Percentiles rank a stretch among this genome's conserved stretches.
Evolutionary conservation across 2,329 filamentous ascomycete genomes (phyloP).

Genomic region (Penicillium digitatum): DNA sequence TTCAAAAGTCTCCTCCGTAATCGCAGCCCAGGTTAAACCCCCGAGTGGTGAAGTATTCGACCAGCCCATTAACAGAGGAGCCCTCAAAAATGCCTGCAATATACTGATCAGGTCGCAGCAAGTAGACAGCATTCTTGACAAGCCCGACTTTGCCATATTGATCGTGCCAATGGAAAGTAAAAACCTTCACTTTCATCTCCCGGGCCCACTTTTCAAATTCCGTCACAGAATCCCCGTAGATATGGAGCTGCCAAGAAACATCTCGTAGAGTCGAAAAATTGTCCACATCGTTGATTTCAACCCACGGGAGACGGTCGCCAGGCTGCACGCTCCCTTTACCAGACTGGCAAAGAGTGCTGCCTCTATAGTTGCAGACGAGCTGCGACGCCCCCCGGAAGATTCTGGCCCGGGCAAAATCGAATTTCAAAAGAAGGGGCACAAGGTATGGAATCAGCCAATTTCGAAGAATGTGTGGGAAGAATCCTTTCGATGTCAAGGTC

Average conservation of each 20-base stretch:
- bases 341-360: slow-evolving; percentile 31
- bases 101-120: slow-evolving; percentile 33
- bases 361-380: slow-evolving; percentile 44
- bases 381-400: slow-evolving; percentile 42
- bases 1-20: neutral
- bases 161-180: slow-evolving; percentile 25
- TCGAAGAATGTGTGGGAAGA: slow-evolving; percentile 42
- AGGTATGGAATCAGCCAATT: slow-evolving; percentile 40
- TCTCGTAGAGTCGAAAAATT: slow-evolving; percentile 26
- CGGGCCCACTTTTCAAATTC: slow-evolving; percentile 26
- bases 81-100: slow-evolving; percentile 24
- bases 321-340: slow-evolving; percentile 40
- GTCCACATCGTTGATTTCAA: slow-evolving; percentile 19
- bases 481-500: slow-evolving; percentile 37
- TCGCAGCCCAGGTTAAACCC: neutral
- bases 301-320: slow-evolving; percentile 47
- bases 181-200: slow-evolving; percentile 16
- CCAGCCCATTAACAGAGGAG: slow-evolving; percentile 18
- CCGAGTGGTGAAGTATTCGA: slow-evolving; percentile 21
- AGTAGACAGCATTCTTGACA: slow-evolving; percentile 24
- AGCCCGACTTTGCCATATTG: slow-evolving; percentile 24
- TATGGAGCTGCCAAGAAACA: slow-evolving; percentile 33
- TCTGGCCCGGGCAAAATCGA: slow-evolving; percentile 17
- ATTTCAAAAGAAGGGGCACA: slow-evolving; percentile 22
- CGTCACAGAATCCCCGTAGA: slow-evolving; percentile 22